Evolutionary conservation across 2,329 filamentous ascomycete genomes (phyloP).

Genomic region (Fusarium foetens): DNA sequence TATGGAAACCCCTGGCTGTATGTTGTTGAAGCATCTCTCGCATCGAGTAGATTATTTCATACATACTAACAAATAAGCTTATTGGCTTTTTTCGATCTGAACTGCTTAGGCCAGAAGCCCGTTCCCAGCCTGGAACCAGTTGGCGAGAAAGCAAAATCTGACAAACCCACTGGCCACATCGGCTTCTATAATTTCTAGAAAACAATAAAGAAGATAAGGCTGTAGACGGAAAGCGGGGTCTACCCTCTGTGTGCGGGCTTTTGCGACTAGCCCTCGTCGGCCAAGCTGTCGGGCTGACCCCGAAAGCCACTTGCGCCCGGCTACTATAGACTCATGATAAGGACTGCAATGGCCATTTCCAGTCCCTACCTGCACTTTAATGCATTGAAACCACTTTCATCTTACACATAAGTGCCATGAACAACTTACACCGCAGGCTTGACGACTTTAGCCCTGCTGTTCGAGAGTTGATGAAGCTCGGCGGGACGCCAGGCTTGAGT

Average conservation of each 20-base stretch:
- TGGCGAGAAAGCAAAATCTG: not conserved
- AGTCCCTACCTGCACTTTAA: not conserved
- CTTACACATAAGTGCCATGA: not conserved
- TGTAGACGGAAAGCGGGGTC: not conserved
- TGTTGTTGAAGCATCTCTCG: too few relatives aligned
- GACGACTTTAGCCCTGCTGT: not conserved
- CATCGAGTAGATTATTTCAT: too few relatives aligned
- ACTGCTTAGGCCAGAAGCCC: not conserved
- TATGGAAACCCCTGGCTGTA: too few relatives aligned
- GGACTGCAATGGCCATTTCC: too few relatives aligned
- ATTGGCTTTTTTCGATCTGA: too few relatives aligned
- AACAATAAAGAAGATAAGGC: not conserved
- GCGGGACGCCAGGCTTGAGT: not conserved
- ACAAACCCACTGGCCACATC: not conserved
- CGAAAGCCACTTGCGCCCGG: not conserved
- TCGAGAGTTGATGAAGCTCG: not conserved
- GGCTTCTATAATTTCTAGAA: too few relatives aligned
- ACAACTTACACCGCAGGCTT: not conserved
- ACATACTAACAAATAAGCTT: too few relatives aligned
- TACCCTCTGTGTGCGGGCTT: not conserved
- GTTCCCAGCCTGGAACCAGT: not conserved
- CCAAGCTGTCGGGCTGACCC: not conserved
- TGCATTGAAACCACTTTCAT: accelerated
- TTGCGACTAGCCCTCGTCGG: not conserved
- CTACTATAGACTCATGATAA: not conserved